Evolutionary conservation across 805 yeast genomes (phyloP).

Genomic region (Barnettozyma vustinii): DNA sequence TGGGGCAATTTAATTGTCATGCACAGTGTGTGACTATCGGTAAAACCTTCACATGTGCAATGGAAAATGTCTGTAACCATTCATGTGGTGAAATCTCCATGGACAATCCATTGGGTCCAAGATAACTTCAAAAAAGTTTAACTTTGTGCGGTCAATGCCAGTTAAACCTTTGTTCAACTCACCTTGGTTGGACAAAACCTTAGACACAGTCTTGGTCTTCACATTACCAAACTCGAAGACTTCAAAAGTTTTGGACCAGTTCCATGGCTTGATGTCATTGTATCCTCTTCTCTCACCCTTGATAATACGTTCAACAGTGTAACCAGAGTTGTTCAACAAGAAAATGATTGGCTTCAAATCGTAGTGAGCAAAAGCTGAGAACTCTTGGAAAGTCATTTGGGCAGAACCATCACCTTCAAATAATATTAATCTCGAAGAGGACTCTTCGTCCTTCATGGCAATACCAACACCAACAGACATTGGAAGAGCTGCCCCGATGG

Average conservation of each 20-base stretch:
- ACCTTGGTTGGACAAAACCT: constrained; percentile 34
- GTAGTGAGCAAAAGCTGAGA: constrained; percentile 56
- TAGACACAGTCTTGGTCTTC: constrained; percentile 25
- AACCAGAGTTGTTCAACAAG: constrained; percentile 79
- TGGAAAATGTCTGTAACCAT: constrained; percentile 25
- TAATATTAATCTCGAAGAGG: constrained; percentile 54
- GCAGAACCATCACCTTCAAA: constrained; percentile 93
- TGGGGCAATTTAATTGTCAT: background rate
- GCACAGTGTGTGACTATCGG: background rate
- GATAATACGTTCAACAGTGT: constrained; percentile 84
- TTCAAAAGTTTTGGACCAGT: constrained; percentile 65
- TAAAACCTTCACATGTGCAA: background rate
- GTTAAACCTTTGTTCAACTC: constrained; percentile 30
- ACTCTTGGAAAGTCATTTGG: constrained; percentile 89
- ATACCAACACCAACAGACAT: constrained; percentile 78
- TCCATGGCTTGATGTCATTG: constrained; percentile 85
- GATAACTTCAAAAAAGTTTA: constrained; percentile 54
- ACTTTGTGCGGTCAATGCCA: constrained; percentile 25
- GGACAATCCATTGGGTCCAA: constrained; percentile 61
- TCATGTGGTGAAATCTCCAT: constrained; percentile 48
- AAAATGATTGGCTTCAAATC: constrained; percentile 63
- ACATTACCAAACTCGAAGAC: constrained; percentile 51
- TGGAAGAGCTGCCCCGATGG: constrained; percentile 88
- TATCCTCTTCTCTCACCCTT: constrained; percentile 72
- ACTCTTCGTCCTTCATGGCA: constrained; percentile 54